Conservation (phyloP, 2,329 filamentous ascomycete species). For the Ophiostoma ips region DNA sequence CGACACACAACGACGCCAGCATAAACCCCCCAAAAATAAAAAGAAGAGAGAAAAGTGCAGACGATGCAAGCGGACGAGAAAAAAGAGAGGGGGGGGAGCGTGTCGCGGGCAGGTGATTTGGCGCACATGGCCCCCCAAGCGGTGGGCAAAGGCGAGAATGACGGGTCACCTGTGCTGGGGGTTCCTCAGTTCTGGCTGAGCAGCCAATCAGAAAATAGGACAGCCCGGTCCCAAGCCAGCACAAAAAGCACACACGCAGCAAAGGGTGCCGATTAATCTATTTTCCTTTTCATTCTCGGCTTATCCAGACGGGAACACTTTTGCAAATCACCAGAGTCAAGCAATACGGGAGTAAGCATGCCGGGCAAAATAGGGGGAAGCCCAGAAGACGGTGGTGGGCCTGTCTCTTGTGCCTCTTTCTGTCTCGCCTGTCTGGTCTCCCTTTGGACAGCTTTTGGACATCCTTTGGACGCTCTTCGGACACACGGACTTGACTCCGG, state of each 20-base stretch:
- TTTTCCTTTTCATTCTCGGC: too few species aligned
- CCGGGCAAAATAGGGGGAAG: too few species aligned
- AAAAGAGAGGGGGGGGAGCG: constrained; percentile 11
- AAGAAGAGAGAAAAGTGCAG: neutral
- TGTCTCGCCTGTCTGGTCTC: too few species aligned
- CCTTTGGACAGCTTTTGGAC: too few species aligned
- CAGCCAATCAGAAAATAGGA: constrained; percentile 29
- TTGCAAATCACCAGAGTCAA: too few species aligned
- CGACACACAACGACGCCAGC: neutral
- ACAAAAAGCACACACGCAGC: neutral
- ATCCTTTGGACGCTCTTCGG: too few species aligned
- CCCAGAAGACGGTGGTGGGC: too few species aligned
- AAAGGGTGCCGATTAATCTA: neutral
- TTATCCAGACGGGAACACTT: too few species aligned
- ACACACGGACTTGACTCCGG: too few species aligned
- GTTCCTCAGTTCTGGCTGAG: constrained; percentile 2
- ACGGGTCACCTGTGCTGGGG: neutral
- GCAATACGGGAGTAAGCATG: too few species aligned
- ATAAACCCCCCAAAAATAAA: too few species aligned
- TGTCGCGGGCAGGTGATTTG: constrained; percentile 13
- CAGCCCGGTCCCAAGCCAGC: neutral
- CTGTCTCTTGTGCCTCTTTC: too few species aligned
- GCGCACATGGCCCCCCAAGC: neutral
- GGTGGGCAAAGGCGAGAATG: neutral
- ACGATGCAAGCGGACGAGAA: constrained; percentile 1